Conservation (phyloP, 257 asterid genomes). For the Fraxinus quadrangulata region DNA sequence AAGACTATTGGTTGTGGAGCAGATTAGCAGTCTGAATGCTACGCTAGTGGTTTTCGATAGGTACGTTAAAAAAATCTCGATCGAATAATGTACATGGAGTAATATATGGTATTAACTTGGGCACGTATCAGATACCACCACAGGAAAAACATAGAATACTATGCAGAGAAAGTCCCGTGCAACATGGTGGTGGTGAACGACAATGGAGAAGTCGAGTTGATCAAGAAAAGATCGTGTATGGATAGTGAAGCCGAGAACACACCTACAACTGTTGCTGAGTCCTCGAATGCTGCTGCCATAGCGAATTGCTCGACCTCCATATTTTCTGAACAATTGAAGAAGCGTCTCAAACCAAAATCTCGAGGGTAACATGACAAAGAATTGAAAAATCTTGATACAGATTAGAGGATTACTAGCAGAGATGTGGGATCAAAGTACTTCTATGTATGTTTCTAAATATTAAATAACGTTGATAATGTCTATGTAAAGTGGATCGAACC, state of each 20-base stretch:
- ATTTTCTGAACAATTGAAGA: slow-evolving; percentile 36
- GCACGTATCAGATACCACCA: slow-evolving; percentile 38
- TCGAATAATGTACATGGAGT: background rate
- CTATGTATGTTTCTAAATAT: background rate
- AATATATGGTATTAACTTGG: background rate
- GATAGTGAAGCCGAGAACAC: slow-evolving; percentile 20
- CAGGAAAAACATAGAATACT: slow-evolving; percentile 39
- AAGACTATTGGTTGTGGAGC: slow-evolving; percentile 49
- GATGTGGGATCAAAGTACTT: background rate
- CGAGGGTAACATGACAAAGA: slow-evolving; percentile 17
- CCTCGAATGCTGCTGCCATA: slow-evolving; percentile 24
- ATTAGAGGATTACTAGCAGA: background rate
- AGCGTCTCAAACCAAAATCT: slow-evolving; percentile 35
- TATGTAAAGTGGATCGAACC: background rate
- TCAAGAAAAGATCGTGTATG: slow-evolving; percentile 27
- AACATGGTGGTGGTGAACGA: slow-evolving; percentile 39
- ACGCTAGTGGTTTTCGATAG: slow-evolving; percentile 68
- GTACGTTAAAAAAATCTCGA: slow-evolving; percentile 24
- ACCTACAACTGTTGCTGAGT: slow-evolving; percentile 12
- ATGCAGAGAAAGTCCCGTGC: slow-evolving; percentile 36
- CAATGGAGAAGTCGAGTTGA: slow-evolving; percentile 40
- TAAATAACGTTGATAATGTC: background rate
- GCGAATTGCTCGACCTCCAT: slow-evolving; percentile 22
- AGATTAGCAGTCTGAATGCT: slow-evolving; percentile 55
- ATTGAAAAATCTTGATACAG: background rate